Conservation (phyloP, 2,329 filamentous ascomycete genomes). For the Aspergillus sp. region DNA sequence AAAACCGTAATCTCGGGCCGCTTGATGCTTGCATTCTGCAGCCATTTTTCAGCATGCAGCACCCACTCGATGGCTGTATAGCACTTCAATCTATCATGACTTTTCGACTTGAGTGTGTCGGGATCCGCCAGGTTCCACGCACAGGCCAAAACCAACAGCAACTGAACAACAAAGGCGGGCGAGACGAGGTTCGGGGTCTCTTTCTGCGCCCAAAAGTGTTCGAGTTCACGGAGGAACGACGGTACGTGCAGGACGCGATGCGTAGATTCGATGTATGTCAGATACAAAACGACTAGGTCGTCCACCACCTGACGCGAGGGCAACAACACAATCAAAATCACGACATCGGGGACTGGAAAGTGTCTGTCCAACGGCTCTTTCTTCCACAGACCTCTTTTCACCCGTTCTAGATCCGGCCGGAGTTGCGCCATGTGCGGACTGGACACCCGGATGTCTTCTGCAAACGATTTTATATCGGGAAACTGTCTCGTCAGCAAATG, state of each 20-base stretch:
- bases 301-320: conserved; percentile 30
- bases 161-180: conserved; percentile 26
- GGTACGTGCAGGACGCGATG: conserved; percentile 35
- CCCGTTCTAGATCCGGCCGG: conserved; percentile 25
- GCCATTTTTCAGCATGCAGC: conserved; percentile 77
- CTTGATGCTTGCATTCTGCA: conserved; percentile 66
- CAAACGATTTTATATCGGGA: conserved; percentile 29
- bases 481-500: conserved; percentile 23
- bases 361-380: conserved; percentile 20
- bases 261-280: conserved; percentile 33
- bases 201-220: conserved; percentile 26
- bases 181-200: conserved; percentile 20
- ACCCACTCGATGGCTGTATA: conserved; percentile 58
- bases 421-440: conserved; percentile 28
- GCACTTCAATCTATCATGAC: conserved; percentile 18
- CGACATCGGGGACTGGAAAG: conserved; percentile 22
- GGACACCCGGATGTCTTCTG: conserved; percentile 29
- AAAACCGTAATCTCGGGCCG: conserved; percentile 44
- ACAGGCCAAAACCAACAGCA: conserved; percentile 31
- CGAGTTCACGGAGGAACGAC: conserved; percentile 32
- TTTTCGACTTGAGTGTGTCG: conserved; percentile 21
- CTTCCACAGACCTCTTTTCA: conserved; percentile 27
- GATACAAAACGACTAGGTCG: conserved; percentile 30
- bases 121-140: conserved; percentile 31
- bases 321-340: conserved; percentile 25